These are phyloP conservation scores for Tolypocladium amazonense DNA, from an alignment of 2,329 filamentous ascomycete genomes.

Conservation along the genomic window DNA sequence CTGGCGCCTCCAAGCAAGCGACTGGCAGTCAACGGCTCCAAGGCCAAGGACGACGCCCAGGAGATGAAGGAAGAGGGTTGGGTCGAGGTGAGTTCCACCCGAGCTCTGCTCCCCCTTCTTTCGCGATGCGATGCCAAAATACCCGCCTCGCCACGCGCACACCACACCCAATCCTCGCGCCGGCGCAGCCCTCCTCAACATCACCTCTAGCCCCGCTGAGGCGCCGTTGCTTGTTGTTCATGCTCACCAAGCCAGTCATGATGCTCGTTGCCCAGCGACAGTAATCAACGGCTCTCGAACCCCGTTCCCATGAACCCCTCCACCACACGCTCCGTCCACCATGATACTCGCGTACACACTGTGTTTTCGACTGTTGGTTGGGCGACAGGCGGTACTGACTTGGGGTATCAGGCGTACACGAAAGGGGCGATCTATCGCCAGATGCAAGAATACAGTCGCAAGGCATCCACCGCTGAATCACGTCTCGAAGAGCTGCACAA, in stretches of 20 bases:
- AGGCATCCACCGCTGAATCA: conserved; percentile 70
- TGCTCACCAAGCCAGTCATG: conserved; percentile 26
- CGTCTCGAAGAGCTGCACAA: conserved; percentile 74
- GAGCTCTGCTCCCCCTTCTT: conserved; percentile 13
- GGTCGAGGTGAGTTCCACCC: conserved; percentile 53
- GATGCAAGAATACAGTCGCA: conserved; percentile 96
- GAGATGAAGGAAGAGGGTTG: conserved; percentile 50
- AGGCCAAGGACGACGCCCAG: conserved; percentile 42
- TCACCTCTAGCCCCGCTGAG: conserved; percentile 13
- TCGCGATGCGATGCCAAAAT: conserved; percentile 3
- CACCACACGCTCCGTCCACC: conserved; percentile 4
- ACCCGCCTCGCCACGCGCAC: neutral
- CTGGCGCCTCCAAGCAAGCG: conserved; percentile 84
- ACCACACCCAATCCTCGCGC: neutral
- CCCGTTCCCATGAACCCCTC: conserved; percentile 3
- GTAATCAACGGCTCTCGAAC: conserved; percentile 15
- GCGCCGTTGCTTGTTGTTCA: conserved; percentile 19
- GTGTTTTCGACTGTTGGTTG: neutral
- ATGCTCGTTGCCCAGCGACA: conserved; percentile 20
- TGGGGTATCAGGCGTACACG: conserved; percentile 23
- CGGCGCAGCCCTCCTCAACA: conserved; percentile 1
- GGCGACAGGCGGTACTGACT: conserved; percentile 11
- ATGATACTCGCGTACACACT: conserved; percentile 3
- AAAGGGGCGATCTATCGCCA: conserved; percentile 96
- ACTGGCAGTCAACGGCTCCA: conserved; percentile 75